A percentile compares a stretch with the other conserved stretches of the same genome.
These are phyloP conservation scores for Alternaria solani DNA, from an alignment of 2,329 filamentous ascomycete genomes.

Conservation along the genomic window DNA sequence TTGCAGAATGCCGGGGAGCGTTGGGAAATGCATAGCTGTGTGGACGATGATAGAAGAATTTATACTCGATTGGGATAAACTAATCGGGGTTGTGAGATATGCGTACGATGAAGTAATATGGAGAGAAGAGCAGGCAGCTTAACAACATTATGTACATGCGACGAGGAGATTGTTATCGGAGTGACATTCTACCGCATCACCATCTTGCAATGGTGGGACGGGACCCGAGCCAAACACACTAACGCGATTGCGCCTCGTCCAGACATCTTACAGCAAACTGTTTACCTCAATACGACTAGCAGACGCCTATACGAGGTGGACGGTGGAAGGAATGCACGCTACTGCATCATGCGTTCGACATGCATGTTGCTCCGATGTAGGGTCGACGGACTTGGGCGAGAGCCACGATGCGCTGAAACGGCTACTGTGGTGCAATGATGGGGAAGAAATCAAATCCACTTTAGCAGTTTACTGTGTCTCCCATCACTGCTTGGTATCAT, in stretches of 20 bases:
- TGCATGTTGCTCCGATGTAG: not conserved
- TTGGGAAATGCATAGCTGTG: not conserved
- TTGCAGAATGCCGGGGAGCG: not conserved
- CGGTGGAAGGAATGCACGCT: not conserved
- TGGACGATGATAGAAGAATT: not conserved
- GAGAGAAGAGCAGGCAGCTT: not conserved
- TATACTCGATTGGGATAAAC: not conserved
- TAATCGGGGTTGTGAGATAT: too few species aligned
- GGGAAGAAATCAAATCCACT: too few species aligned
- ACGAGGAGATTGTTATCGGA: not conserved
- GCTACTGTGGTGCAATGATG: not conserved
- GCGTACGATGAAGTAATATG: accelerated
- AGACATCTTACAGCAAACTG: not conserved
- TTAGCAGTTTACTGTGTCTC: too few species aligned
- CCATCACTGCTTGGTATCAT: not conserved
- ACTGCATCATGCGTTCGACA: not conserved
- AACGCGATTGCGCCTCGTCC: not conserved
- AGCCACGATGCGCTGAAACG: not conserved
- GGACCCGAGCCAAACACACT: not conserved
- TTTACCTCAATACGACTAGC: not conserved
- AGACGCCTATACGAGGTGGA: not conserved
- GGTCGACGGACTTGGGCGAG: not conserved
- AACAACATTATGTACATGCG: not conserved
- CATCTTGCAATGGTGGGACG: not conserved
- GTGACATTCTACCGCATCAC: not conserved